Evolutionary conservation across 495 filamentous ascomycete species (phyloP), one percentile per base, ranked within the genome.

Genomic region (Glarea lozoyensis): DNA sequence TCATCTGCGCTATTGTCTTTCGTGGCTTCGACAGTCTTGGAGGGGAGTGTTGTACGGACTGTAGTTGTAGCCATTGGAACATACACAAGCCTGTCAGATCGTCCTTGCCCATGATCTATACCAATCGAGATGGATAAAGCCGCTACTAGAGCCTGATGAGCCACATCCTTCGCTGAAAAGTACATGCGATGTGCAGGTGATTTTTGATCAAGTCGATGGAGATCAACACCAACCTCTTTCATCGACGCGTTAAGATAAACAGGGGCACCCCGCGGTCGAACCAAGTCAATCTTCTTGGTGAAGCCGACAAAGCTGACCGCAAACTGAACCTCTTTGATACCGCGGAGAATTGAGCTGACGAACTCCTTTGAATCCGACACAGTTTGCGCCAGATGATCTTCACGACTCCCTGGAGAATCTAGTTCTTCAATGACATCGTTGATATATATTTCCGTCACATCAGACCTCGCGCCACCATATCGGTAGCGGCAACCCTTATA

Each of bases 161-260:
- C 92, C 49, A 96, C 76, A 53, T 96, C 93, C 40, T 83, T 79
- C 10, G 83, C 79, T 11, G 88, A 88, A 60, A 99, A 99, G 64
- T 99, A 99, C 92, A 99, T 99, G 40, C 89, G 82, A 73, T 99
- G 92, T 2, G 88, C 90, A 0, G 92, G 88, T 27, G 86, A 94
- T 52, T 84, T 90, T 20, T 85, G 84, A 57, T 99, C 93, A 45
- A 99, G 78, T 12, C 92, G 79, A 59, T 97, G 84, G 23, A 97
- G 66, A 53, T 99, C 92, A 53, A 97, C 75, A 40, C 89, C 88
- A 22, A 99, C 73, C 60, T 99, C 92, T 56, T 97, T 95, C 70
- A 94, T 94, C 1, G 90, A 85, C 11, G 88, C 73, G 49, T 90
- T 94, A 42, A 97, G 62, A 37, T 82, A 81, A 2, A 95, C 63